phyloP scores from a whole-genome alignment of 108 stramenopile species.

The Conticribra weissflogii region DNA sequence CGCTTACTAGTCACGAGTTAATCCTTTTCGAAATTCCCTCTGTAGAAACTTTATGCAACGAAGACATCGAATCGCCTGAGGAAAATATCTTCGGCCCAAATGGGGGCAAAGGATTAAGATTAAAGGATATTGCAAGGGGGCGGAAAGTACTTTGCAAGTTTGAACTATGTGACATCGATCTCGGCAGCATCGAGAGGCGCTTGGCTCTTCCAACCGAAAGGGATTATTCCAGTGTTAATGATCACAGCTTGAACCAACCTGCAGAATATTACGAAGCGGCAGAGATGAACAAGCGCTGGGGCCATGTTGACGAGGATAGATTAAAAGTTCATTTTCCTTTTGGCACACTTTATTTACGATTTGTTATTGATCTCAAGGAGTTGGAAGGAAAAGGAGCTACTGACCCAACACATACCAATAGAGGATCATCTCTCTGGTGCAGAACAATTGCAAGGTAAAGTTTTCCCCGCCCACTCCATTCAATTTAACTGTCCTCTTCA shows the following conservation, averaged over 20 bases:
- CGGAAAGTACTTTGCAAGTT: slow-evolving; percentile 75
- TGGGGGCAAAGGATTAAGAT: slow-evolving; percentile 80
- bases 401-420: slow-evolving; percentile 21
- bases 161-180: slow-evolving; percentile 60
- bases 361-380: slow-evolving; percentile 73
- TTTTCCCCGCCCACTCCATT: background rate
- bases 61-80: background rate
- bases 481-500: background rate
- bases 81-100: slow-evolving; percentile 43
- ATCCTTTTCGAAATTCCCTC: slow-evolving; percentile 65
- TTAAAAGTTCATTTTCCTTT: slow-evolving; percentile 60
- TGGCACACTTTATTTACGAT: slow-evolving; percentile 67
- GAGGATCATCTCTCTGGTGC: slow-evolving; percentile 64
- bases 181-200: slow-evolving; percentile 62
- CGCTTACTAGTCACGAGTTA: slow-evolving; percentile 81
- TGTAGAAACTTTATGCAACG: slow-evolving; percentile 3
- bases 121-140: slow-evolving; percentile 72
- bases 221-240: slow-evolving; percentile 33
- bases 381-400: slow-evolving; percentile 40
- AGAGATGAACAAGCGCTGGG: slow-evolving; percentile 57
- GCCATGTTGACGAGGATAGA: slow-evolving; percentile 64
- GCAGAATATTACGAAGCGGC: slow-evolving; percentile 29
- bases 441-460: slow-evolving; percentile 67
- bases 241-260: slow-evolving; percentile 12
- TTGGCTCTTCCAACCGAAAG: slow-evolving; percentile 19